Evolutionary conservation across 2,329 filamentous ascomycete species (phyloP).

Genomic region (Neonectria ditissima): DNA sequence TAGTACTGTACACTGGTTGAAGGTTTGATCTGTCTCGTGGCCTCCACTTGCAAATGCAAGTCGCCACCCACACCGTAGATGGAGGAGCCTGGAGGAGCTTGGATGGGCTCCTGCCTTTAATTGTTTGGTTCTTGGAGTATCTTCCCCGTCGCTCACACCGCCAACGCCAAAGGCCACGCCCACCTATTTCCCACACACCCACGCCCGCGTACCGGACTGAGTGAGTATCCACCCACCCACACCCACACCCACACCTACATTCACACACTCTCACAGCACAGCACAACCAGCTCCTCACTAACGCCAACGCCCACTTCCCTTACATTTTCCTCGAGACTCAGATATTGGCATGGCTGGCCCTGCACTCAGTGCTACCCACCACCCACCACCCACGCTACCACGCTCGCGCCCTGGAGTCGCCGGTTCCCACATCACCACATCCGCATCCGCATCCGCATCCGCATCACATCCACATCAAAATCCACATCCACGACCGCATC

Average conservation of each 20-base stretch:
- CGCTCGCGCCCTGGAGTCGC: conserved; percentile 25
- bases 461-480: conserved; percentile 12
- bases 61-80: conserved; percentile 19
- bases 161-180: conserved; percentile 16
- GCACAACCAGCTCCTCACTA: conserved; percentile 20
- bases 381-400: conserved; percentile 22
- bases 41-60: conserved; percentile 9
- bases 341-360: conserved; percentile 28
- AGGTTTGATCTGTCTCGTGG: conserved; percentile 21
- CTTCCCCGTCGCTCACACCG: conserved; percentile 21
- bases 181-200: not conserved
- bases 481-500: conserved; percentile 9
- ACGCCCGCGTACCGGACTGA: conserved; percentile 14
- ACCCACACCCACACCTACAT: not conserved
- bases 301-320: conserved; percentile 20
- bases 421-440: conserved; percentile 19
- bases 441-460: conserved; percentile 16
- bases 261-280: not conserved
- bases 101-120: conserved; percentile 8
- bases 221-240: no score
- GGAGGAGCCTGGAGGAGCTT: conserved; percentile 10
- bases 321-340: conserved; percentile 8
- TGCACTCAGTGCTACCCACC: conserved; percentile 24
- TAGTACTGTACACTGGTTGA: conserved; percentile 16
- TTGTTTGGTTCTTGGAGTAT: conserved; percentile 2